phyloP scores from a whole-genome alignment of 2,329 filamentous ascomycete species.

The Ophiostoma quercus region DNA sequence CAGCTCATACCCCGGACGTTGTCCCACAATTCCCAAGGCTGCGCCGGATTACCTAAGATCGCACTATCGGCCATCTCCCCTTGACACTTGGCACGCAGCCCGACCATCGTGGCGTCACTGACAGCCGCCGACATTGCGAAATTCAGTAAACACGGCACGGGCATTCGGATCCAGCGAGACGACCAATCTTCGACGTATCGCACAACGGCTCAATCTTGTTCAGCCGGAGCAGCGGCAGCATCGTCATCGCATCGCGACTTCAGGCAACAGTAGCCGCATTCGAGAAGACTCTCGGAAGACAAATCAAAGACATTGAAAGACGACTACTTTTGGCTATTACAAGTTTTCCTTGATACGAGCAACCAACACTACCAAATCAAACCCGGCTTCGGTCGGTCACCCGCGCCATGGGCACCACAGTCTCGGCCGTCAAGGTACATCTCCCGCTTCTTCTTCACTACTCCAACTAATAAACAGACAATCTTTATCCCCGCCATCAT shows the following conservation, averaged over 20 bases:
- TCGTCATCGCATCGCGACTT: too few relatives aligned
- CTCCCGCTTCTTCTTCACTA: neutral
- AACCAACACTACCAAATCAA: neutral
- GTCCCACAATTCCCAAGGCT: constrained; percentile 8
- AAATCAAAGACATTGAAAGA: too few relatives aligned
- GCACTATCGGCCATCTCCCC: neutral
- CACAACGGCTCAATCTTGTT: too few relatives aligned
- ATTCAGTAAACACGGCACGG: neutral
- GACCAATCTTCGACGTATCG: too few relatives aligned
- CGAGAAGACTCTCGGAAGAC: neutral
- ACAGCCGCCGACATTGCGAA: constrained; percentile 3
- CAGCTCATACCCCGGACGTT: neutral
- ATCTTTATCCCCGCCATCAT: constrained; percentile 65
- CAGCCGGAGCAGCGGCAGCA: too few relatives aligned
- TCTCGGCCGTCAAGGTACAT: constrained; percentile 38
- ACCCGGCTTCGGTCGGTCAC: constrained; percentile 11
- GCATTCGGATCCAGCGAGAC: neutral
- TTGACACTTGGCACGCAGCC: constrained; percentile 8
- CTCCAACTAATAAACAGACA: constrained; percentile 46
- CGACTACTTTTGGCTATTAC: too few relatives aligned
- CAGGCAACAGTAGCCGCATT: too few relatives aligned
- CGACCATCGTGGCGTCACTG: constrained; percentile 1
- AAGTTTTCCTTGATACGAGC: too few relatives aligned
- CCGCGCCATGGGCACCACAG: neutral
- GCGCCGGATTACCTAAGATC: neutral